Conservation (phyloP, 305 asterid species). For the Fraxinus albicans region DNA sequence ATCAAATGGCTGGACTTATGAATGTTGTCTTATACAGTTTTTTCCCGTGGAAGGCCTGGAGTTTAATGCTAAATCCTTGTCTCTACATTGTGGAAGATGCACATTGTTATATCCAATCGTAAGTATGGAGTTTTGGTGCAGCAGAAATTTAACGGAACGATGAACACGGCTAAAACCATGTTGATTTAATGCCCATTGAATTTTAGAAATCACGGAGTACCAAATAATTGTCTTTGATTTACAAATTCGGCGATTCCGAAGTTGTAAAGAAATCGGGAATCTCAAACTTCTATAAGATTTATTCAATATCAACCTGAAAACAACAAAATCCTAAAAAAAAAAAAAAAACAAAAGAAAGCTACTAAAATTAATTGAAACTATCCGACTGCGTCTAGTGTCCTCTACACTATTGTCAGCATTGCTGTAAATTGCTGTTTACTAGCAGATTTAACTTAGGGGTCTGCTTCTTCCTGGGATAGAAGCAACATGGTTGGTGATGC, state of each 20-base stretch:
- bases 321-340: background rate
- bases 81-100: background rate
- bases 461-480: background rate
- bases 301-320: background rate
- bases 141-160: background rate
- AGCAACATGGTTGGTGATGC: slow-evolving; percentile 1
- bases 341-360: background rate
- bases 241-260: background rate
- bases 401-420: background rate
- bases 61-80: background rate
- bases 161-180: background rate
- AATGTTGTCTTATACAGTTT: background rate
- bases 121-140: background rate
- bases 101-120: background rate
- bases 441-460: background rate
- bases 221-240: background rate
- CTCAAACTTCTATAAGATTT: background rate
- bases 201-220: background rate
- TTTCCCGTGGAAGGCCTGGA: background rate
- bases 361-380: background rate
- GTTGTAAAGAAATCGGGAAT: background rate
- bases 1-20: background rate
- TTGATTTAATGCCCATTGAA: background rate
- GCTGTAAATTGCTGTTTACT: slow-evolving; percentile 1
- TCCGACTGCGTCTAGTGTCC: background rate